Conservation (phyloP, 345 rosid genomes). For the Nephelium lappaceum region DNA sequence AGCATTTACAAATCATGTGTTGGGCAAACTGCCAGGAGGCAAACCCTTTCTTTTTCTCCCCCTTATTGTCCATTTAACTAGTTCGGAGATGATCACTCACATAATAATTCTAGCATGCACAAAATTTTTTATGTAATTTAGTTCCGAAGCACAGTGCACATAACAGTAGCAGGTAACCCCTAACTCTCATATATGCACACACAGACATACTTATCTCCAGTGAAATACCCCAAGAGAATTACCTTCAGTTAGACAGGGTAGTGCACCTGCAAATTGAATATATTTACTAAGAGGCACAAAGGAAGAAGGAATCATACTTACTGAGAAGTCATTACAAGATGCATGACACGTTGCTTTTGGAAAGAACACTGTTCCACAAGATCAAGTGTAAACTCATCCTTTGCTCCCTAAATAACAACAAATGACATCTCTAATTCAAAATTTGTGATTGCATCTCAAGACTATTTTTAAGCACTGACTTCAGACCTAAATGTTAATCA, state of each 20-base stretch:
- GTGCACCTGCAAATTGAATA: slow-evolving; percentile 6
- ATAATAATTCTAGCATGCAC: neutral
- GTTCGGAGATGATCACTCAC: neutral
- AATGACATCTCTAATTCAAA: slow-evolving; percentile 1
- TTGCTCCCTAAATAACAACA: slow-evolving; percentile 63
- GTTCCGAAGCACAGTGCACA: neutral
- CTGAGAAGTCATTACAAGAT: slow-evolving; percentile 89
- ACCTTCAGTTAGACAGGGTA: neutral
- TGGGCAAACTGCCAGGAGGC: neutral
- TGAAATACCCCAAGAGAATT: neutral
- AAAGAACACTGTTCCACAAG: slow-evolving; percentile 98
- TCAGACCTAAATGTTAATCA: neutral
- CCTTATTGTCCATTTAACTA: neutral
- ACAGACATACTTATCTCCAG: neutral
- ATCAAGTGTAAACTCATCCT: slow-evolving; percentile 95
- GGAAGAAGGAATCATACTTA: slow-evolving; percentile 29
- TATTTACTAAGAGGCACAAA: neutral
- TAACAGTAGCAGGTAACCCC: neutral
- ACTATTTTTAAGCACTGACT: neutral
- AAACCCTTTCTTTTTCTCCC: neutral
- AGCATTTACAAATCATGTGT: neutral
- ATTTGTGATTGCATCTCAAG: slow-evolving; percentile 15
- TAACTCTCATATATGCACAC: no score
- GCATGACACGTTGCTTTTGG: slow-evolving; percentile 95
- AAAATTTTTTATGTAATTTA: neutral